phyloP scores from a whole-genome alignment of 169 alveolate species.

The Eimeria maxima region DNA sequence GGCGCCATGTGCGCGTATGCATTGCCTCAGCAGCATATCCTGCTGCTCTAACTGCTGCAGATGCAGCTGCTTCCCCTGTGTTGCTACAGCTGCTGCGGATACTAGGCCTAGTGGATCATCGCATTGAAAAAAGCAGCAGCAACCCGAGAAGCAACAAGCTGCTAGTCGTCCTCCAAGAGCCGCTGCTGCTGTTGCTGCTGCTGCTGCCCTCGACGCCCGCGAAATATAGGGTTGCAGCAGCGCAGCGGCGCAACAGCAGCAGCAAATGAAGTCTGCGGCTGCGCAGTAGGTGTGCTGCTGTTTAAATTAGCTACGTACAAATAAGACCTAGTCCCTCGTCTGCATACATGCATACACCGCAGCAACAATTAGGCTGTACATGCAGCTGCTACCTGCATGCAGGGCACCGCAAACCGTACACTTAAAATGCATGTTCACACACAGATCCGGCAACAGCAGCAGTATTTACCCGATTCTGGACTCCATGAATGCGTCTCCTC shows the following conservation, averaged over 20 bases:
- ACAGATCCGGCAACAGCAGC: too few relatives aligned
- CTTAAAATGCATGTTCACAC: neutral
- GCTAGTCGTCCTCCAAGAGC: neutral
- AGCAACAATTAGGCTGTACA: neutral
- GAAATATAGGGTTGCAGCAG: constrained; percentile 1
- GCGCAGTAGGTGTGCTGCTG: neutral
- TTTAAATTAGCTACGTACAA: constrained; percentile 25
- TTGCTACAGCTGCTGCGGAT: neutral
- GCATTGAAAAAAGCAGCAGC: too few relatives aligned
- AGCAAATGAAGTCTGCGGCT: neutral
- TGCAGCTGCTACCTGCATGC: neutral
- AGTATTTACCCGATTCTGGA: neutral
- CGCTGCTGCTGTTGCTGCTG: too few relatives aligned
- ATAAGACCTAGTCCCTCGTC: neutral
- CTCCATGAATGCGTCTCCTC: constrained; percentile 38
- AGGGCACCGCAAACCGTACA: neutral
- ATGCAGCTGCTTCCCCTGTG: neutral
- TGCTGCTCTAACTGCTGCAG: neutral
- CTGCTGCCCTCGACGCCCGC: neutral
- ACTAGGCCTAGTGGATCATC: neutral
- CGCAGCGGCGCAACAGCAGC: constrained; percentile 39
- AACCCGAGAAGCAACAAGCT: neutral
- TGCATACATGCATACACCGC: constrained; percentile 23
- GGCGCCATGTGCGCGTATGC: too few relatives aligned
- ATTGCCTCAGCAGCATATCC: neutral